Percentiles rank a stretch among this genome's conserved stretches.
Conservation (phyloP, 2,329 filamentous ascomycete genomes). For the Shiraia bambusicola region DNA sequence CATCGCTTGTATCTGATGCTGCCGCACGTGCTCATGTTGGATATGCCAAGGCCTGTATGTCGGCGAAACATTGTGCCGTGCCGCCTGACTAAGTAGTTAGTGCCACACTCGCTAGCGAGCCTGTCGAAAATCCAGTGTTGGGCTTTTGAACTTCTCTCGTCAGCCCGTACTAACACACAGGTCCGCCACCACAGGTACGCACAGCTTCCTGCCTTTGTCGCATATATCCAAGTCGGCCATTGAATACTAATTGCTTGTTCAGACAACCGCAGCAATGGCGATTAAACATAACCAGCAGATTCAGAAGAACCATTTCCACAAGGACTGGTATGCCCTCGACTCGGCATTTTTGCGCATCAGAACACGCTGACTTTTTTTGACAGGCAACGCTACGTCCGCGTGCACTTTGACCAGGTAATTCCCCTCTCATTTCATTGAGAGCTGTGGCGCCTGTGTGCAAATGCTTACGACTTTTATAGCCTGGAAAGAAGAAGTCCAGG, state of each 20-base stretch:
- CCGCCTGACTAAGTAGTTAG: too few relatives aligned
- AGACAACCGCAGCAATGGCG: constrained; percentile 58
- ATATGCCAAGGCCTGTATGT: constrained; percentile 10
- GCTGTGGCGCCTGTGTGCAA: constrained; percentile 53
- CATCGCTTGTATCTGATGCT: not conserved
- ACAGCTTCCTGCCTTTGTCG: not conserved
- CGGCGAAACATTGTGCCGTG: constrained; percentile 24
- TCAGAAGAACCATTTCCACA: constrained; percentile 73
- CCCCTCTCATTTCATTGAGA: constrained; percentile 54
- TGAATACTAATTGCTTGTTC: constrained; percentile 11
- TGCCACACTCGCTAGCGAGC: constrained; percentile 18
- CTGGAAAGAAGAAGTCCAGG: constrained; percentile 93
- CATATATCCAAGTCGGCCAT: constrained; percentile 3
- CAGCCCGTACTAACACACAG: constrained; percentile 39
- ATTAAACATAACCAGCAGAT: constrained; percentile 99
- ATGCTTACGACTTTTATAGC: constrained; percentile 57
- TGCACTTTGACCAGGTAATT: constrained; percentile 99
- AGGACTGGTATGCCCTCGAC: constrained; percentile 60
- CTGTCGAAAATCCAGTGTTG: constrained; percentile 13
- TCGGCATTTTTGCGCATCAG: constrained; percentile 1
- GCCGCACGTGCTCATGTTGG: not conserved
- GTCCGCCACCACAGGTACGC: constrained; percentile 35
- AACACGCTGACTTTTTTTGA: constrained; percentile 25
- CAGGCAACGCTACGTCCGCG: constrained; percentile 94
- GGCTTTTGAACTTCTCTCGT: constrained; percentile 17